Evolutionary conservation across 1,139 yeast genomes (phyloP), one percentile per base, ranked within the genome.

Genomic region (Yamadazyma oceani): DNA sequence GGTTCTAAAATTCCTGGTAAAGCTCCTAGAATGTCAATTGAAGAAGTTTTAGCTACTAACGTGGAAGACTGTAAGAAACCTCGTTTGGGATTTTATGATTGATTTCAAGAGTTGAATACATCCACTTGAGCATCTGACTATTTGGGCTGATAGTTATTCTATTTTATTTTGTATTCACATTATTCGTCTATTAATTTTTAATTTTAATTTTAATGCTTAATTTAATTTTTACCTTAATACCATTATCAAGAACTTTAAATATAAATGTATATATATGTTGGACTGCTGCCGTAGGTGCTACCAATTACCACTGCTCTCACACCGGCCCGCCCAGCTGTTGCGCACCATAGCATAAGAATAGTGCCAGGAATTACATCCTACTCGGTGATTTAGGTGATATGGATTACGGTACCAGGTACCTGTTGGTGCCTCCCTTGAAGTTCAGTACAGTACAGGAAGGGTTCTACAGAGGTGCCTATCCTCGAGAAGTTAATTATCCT

Each of bases 391-490:
- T 8, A 19, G 16, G 9, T 25, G 15, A 21, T 12, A 48, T 49
- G 53, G 53, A 48, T 32, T 45, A 45, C 35, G 45, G 43, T 13
- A 53, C 61, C 17, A 70, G 73, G 1, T 66, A 56, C 26, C 60
- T 74, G 10, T 55, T 84, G 31, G 83, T 85, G 0, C 94, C 97
- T 0, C 97, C 97, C 1, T 69, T 89, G 43, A 72, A 89, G 47
- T 92, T 85, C 61, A 80, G 81, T 35, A 71, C 79, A 6, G 80
- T 89, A 1, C 86, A 85, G 51, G 79, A 85, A 1, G 70, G 75
- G 38, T 65, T 90, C 4, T 85, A 81, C 53, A 67, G 97, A 35
- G 97, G 97, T 0, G 84, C 95, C 1, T 86, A 85, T 51, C 97
- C 97, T 1, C 73, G 94, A 38, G 78, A 79, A 36, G 75, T 82